Conservation (phyloP, 768 basidiomycete genomes). For the Pleurotus giganteus region DNA sequence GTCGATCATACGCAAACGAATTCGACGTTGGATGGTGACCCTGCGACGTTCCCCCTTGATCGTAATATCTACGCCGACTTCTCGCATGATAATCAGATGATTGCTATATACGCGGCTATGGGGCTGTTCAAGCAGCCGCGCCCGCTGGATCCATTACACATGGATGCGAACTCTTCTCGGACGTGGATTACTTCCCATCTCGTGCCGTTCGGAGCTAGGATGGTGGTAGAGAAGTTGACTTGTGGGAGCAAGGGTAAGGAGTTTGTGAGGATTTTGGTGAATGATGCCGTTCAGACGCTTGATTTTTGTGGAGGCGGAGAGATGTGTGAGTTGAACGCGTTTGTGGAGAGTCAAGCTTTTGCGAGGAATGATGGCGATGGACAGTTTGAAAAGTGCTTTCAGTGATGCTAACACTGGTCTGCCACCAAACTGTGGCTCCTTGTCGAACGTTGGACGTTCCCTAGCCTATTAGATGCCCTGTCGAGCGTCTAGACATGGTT, state of each 20-base stretch:
- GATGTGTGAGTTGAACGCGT: constrained; percentile 61
- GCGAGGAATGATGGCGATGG: constrained; percentile 66
- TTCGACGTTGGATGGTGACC: constrained; percentile 60
- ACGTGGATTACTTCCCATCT: constrained; percentile 58
- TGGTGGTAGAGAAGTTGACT: constrained; percentile 69
- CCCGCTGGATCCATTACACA: constrained; percentile 28
- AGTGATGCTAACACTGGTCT: too few species aligned
- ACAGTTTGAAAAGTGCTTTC: constrained; percentile 66
- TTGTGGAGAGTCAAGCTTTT: constrained; percentile 71
- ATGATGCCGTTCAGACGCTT: constrained; percentile 66
- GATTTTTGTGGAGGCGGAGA: constrained; percentile 57
- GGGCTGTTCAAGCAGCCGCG: constrained; percentile 46
- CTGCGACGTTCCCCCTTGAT: constrained; percentile 69
- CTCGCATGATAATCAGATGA: constrained; percentile 84
- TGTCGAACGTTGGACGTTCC: too few species aligned
- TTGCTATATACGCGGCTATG: constrained; percentile 68
- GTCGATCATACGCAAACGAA: constrained; percentile 76
- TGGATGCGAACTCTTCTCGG: constrained; percentile 27
- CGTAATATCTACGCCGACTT: constrained; percentile 75
- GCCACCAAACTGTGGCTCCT: too few species aligned
- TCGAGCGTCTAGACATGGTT: too few species aligned
- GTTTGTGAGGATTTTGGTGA: constrained; percentile 75
- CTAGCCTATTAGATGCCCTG: too few species aligned
- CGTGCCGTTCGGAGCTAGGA: constrained; percentile 72
- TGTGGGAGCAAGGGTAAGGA: constrained; percentile 38